These are phyloP conservation scores for Aspergillus taichungensis DNA, from an alignment of 495 filamentous ascomycete genomes.

Conservation along the genomic window DNA sequence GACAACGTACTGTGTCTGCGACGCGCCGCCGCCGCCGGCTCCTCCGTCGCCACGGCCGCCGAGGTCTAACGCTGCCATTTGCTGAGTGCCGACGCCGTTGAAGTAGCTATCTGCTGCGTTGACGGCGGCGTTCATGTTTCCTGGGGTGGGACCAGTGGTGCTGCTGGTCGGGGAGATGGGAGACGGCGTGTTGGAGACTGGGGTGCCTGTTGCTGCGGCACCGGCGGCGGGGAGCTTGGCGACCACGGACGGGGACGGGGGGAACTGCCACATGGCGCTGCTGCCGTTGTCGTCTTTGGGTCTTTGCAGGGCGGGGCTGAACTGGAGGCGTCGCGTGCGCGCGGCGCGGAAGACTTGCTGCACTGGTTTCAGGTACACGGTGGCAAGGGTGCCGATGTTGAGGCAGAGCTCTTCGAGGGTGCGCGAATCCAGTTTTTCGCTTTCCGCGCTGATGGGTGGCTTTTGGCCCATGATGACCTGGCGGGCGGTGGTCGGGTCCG, in stretches of 20 bases:
- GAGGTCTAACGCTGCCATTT: constrained; percentile 61
- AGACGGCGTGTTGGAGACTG: constrained; percentile 11
- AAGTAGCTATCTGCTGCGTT: constrained; percentile 84
- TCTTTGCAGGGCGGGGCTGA: constrained; percentile 78
- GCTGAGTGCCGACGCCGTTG: constrained; percentile 56
- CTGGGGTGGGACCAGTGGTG: constrained; percentile 14
- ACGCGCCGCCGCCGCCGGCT: constrained; percentile 27
- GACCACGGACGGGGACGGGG: constrained; percentile 13
- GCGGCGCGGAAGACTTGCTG: constrained; percentile 95
- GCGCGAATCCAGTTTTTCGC: constrained; percentile 82
- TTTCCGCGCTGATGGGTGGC: constrained; percentile 91
- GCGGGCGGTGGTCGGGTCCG: constrained; percentile 79
- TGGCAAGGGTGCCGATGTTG: constrained; percentile 90
- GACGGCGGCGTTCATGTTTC: constrained; percentile 57
- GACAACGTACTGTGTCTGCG: constrained; percentile 42
- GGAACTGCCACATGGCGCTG: constrained; percentile 22
- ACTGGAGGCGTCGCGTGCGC: constrained; percentile 63
- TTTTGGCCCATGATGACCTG: constrained; percentile 94
- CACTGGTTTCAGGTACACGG: constrained; percentile 95
- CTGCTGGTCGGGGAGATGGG: constrained; percentile 18
- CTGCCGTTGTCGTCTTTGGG: constrained; percentile 42
- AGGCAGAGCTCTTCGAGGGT: constrained; percentile 97
- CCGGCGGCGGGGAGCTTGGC: constrained; percentile 19
- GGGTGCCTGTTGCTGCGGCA: constrained; percentile 4
- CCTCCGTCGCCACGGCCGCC: constrained; percentile 37